Base-by-base conservation (phyloP, 2,329 filamentous ascomycete genomes). In the Trichothecium roseum region DNA sequence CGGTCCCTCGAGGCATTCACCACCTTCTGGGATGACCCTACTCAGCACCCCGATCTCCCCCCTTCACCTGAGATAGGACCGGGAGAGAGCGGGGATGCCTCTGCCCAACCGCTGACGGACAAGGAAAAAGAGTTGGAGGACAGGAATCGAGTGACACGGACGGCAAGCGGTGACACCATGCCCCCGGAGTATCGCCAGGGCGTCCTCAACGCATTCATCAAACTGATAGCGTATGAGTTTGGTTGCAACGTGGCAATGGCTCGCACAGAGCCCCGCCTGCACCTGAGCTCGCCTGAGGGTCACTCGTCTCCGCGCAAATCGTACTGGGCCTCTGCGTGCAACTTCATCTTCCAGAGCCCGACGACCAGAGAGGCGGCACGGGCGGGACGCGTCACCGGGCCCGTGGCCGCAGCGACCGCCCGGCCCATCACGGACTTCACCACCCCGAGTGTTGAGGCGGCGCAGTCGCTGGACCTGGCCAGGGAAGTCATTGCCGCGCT, bases 221-320 rank as follows among this genome's bases (percentile, higher is more conserved):
- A 80, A 51, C 64, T 81, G 4, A 66, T 81, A 13, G 67, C 74
- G 14, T 81, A 80, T 46, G 74, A 80, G 42, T 81, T 79, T 52
- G 72, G 74, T 34, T 80, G 76, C 53, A 79, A 70, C 44, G 68
- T 78, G 33, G 60, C 64, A 3, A 61, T 68, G 18, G 60, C 75
- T 13, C 67, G 74, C 28, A 59, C 63, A 17, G 76, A 81, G 45
- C 76, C 76, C 8, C 66, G 76, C 3, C 58, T 81, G 15, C 66
- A 77, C 31, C 52, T 80, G 35, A 60, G 57, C 33, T 61, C 60
- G n/a, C 51, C 56, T 3, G 44, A 49, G 37, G 49, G 44, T 41
- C 49, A 42, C 42, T 45, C 31, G 31, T 36, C 40, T 8, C 51
- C 53, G 8, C 64, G 59, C 39, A 63, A 58, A 44, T 71, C 74